Evolutionary conservation across 805 yeast genomes (phyloP), one percentile per base, ranked within the genome.

Genomic region (Myxozyma kluyveri): DNA sequence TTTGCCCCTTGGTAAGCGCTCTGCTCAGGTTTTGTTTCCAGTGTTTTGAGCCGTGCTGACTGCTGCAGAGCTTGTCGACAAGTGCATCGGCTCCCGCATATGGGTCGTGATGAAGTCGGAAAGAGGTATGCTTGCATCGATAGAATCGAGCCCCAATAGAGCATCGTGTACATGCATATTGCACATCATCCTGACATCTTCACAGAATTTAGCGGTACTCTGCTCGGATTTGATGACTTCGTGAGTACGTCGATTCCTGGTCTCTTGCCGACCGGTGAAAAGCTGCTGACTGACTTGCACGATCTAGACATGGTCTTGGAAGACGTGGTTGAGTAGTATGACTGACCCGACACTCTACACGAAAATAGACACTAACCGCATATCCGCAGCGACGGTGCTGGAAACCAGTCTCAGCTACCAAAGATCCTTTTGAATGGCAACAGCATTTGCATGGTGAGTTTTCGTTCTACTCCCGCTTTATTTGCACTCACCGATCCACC

Each of bases 201-300:
- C 69, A 56, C 18, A 66, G 97, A 90, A 67, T 93, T 88, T 66
- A 77, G 79, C n/a, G 99, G 99, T 1, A 87, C 82, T 3, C 74
- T 93, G 46, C 79, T 85, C 26, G 98, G 98, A 1, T 91, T 91
- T 68, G 99, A 93, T 67, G 98, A 93, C 69, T 91, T 84, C 63
- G 97, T 93, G 54, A 93, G 73, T 61, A 65, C 58, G 72, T 55
- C 3, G 12, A 36, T 21, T 42, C 17, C 12, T 29, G n/a, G n/a
- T n/a, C n/a, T n/a, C n/a, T n/a, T n/a, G n/a, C n/a, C n/a, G 23
- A 3, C 17, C 19, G 14, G n/a, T 26, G 17, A 5, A 5, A 22
- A 2, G n/a, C 24, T 12, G 24, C 39, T 22, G 26, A 44, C 24
- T 4, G 7, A 31, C 14, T 10, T 14, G 35, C 35, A 31, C 14